Percentiles rank a stretch among this genome's conserved stretches.
Evolutionary conservation across 2,329 filamentous ascomycete genomes (phyloP).

Genomic region (Claviceps pusilla): DNA sequence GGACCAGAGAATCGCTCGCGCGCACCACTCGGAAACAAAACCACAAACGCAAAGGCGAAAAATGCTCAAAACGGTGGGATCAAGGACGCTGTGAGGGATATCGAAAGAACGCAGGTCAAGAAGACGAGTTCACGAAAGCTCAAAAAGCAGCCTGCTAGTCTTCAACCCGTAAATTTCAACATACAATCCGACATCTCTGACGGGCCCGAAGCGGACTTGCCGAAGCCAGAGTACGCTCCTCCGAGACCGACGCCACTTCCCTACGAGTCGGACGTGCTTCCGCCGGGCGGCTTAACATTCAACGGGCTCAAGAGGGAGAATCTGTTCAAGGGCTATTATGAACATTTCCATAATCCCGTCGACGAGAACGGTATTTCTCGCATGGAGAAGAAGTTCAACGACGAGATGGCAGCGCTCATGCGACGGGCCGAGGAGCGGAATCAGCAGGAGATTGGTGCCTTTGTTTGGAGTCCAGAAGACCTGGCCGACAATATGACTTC

Average conservation of each 20-base stretch:
- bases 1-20: constrained; percentile 38
- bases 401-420: constrained; percentile 33
- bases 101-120: constrained; percentile 47
- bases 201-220: constrained; percentile 46
- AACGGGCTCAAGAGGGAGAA: constrained; percentile 44
- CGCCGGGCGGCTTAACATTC: constrained; percentile 39
- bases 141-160: constrained; percentile 38
- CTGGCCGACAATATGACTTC: constrained; percentile 28
- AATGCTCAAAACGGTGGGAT: constrained; percentile 51
- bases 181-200: constrained; percentile 40
- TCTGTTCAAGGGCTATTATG: constrained; percentile 45
- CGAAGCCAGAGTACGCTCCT: constrained; percentile 85
- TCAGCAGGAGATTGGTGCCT: constrained; percentile 46
- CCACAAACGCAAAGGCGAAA: constrained; percentile 79
- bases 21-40: constrained; percentile 83
- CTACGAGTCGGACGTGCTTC: constrained; percentile 56
- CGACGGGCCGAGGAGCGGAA: constrained; percentile 52
- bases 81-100: constrained; percentile 41
- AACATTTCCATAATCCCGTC: constrained; percentile 44
- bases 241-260: constrained; percentile 51
- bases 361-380: constrained; percentile 53
- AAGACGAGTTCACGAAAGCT: constrained; percentile 44
- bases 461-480: constrained; percentile 45
- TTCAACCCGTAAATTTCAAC: constrained; percentile 45
- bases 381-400: constrained; percentile 44